Conservation (phyloP, 2,329 filamentous ascomycete species). For the Massarina eburnea region DNA sequence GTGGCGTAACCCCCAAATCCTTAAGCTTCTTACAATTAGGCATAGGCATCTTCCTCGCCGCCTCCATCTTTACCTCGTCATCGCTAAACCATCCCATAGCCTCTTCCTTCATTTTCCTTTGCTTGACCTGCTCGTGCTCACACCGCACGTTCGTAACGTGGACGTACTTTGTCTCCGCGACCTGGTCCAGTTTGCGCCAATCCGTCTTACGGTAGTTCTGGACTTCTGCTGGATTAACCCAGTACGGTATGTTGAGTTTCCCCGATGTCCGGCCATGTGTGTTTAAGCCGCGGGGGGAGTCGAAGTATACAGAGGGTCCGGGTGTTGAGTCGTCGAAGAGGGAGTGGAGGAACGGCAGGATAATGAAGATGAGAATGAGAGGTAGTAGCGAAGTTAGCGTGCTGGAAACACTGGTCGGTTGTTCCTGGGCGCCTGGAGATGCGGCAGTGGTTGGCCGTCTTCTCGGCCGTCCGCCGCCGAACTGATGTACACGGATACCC, state of each 20-base stretch:
- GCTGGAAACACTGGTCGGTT: conserved; percentile 52
- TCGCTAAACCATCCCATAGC: conserved; percentile 87
- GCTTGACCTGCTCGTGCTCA: conserved; percentile 68
- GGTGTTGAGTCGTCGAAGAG: conserved; percentile 64
- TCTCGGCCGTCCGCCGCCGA: conserved; percentile 77
- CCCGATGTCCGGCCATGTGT: conserved; percentile 73
- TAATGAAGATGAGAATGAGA: conserved; percentile 76
- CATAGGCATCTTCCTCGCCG: conserved; percentile 65
- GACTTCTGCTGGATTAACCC: conserved; percentile 77
- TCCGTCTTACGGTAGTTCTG: conserved; percentile 68
- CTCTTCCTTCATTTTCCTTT: conserved; percentile 70
- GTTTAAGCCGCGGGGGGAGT: conserved; percentile 68
- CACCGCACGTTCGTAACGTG: conserved; percentile 69
- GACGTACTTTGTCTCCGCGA: conserved; percentile 74
- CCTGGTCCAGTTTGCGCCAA: conserved; percentile 72
- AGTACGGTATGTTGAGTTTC: conserved; percentile 78
- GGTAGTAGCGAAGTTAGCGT: conserved; percentile 77
- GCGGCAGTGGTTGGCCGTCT: conserved; percentile 66
- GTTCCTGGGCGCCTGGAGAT: conserved; percentile 54
- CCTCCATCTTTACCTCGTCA: conserved; percentile 75
- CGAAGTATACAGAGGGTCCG: conserved; percentile 75
- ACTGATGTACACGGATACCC: conserved; percentile 91
- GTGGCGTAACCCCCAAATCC: conserved; percentile 40
- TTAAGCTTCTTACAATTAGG: conserved; percentile 61
- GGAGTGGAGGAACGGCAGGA: conserved; percentile 80